Conservation (phyloP, 73 alveolate genomes). For the Uronychia setigera region DNA sequence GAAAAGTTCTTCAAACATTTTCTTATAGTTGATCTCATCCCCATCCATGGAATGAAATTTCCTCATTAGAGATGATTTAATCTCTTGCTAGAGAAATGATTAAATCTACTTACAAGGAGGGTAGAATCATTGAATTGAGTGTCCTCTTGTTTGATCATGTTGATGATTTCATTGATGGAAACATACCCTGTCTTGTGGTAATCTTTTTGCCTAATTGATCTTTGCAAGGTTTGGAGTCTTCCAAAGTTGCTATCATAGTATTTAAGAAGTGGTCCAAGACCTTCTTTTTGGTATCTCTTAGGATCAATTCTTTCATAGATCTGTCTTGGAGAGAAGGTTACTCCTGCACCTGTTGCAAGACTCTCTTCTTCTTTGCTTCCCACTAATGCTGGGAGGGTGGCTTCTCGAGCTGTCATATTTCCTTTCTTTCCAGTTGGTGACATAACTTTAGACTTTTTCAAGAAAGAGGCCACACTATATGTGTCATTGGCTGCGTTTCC, state of each 20-base stretch:
- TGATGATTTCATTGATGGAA: not conserved
- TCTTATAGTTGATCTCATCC: not conserved
- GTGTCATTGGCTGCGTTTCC: not conserved
- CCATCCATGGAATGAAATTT: not conserved
- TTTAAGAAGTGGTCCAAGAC: not conserved
- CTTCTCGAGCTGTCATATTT: not conserved
- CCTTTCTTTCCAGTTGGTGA: not conserved
- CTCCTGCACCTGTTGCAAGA: not conserved
- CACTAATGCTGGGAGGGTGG: not conserved
- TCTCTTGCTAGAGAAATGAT: not conserved
- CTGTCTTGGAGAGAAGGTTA: not conserved
- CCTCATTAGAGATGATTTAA: not conserved
- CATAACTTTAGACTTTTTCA: not conserved
- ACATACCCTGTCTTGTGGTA: not conserved
- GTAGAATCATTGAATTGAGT: not conserved
- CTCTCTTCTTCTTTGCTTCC: not conserved
- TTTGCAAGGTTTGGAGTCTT: not conserved
- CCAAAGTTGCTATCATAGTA: not conserved
- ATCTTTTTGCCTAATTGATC: not conserved
- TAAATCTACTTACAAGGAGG: not conserved
- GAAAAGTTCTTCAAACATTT: not conserved
- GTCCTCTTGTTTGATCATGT: not conserved
- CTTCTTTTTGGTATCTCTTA: not conserved
- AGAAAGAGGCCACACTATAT: not conserved
- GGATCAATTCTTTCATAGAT: not conserved